Conservation (phyloP, 1,139 yeast species). For the Suhomyces taliae region DNA sequence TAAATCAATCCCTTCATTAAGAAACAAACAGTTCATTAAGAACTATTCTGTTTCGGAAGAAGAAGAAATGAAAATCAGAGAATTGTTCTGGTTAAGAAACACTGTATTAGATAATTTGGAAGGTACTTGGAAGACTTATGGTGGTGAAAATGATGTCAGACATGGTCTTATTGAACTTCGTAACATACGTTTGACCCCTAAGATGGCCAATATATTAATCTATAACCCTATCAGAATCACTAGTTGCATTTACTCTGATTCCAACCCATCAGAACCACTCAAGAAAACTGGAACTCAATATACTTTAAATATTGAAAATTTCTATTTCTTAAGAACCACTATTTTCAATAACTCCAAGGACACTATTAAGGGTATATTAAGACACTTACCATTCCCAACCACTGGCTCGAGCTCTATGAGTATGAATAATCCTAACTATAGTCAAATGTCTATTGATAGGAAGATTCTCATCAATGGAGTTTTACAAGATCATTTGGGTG, state of each 20-base stretch:
- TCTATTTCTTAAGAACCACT: conserved; percentile 48
- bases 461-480: conserved; percentile 63
- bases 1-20: conserved; percentile 69
- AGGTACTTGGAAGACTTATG: conserved; percentile 61
- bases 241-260: conserved; percentile 13
- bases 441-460: conserved; percentile 45
- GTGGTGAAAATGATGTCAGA: conserved; percentile 21
- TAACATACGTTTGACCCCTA: conserved; percentile 57
- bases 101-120: conserved; percentile 54
- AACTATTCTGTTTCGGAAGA: conserved; percentile 56
- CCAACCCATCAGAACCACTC: conserved; percentile 3
- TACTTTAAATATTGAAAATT: conserved; percentile 41
- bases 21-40: conserved; percentile 70
- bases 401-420: conserved; percentile 14
- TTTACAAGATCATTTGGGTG: conserved; percentile 52
- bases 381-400: conserved; percentile 59
- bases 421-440: conserved; percentile 14
- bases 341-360: conserved; percentile 45
- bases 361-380: conserved; percentile 54
- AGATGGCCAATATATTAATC: conserved; percentile 51
- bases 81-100: conserved; percentile 80
- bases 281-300: conserved; percentile 21
- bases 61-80: conserved; percentile 56
- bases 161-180: conserved; percentile 66
- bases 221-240: conserved; percentile 28